Conservation (phyloP, 108 stramenopile genomes). For the Bacterosira constricta region DNA sequence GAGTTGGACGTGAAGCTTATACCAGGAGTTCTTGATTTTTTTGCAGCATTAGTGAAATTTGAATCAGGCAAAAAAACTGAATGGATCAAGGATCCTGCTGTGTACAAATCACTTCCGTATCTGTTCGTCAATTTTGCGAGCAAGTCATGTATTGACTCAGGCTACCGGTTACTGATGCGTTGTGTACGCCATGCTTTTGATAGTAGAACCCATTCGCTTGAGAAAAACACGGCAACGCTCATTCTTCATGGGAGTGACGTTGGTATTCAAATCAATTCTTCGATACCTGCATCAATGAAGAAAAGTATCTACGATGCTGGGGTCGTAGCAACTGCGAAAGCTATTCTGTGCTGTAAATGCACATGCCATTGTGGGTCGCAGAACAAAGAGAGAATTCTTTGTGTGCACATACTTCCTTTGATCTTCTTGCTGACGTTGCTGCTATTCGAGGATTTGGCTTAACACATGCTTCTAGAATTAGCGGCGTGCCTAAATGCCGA, state of each 20-base stretch:
- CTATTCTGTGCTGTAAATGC: slow-evolving; percentile 28
- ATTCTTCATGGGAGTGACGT: slow-evolving; percentile 3
- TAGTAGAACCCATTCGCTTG: slow-evolving; percentile 7
- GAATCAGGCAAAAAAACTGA: neutral
- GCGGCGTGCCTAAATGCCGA: slow-evolving; percentile 1
- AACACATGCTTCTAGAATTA: slow-evolving; percentile 8
- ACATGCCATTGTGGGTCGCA: slow-evolving; percentile 30
- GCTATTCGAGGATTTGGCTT: slow-evolving; percentile 13
- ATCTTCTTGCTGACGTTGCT: slow-evolving; percentile 1
- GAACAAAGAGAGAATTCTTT: neutral
- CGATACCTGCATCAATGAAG: slow-evolving; percentile 21
- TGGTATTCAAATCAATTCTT: slow-evolving; percentile 1
- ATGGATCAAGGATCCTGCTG: slow-evolving; percentile 11
- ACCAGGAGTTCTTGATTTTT: neutral
- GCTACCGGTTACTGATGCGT: slow-evolving; percentile 11
- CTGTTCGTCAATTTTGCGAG: no score
- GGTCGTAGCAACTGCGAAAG: slow-evolving; percentile 7
- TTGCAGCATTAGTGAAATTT: slow-evolving; percentile 1
- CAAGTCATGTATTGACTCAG: slow-evolving; percentile 5
- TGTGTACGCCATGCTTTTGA: slow-evolving; percentile 16
- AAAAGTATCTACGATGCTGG: slow-evolving; percentile 8
- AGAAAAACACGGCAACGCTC: slow-evolving; percentile 4
- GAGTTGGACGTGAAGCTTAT: neutral
- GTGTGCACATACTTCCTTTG: slow-evolving; percentile 4
- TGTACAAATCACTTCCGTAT: no score